Evolutionary conservation across 257 asterid species (phyloP), one percentile per base, ranked within the genome.

Genomic region (Lithospermum erythrorhizon): DNA sequence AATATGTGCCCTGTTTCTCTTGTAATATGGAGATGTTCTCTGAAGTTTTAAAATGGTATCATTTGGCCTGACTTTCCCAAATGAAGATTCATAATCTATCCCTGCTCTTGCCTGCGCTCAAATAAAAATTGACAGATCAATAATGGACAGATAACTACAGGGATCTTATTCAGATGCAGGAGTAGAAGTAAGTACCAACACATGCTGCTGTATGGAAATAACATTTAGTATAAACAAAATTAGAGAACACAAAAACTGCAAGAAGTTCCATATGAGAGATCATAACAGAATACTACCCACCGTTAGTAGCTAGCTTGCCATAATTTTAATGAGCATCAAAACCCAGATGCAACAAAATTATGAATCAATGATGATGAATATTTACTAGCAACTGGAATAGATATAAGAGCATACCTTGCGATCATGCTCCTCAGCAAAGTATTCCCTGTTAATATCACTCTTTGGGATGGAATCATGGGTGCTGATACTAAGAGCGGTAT

Each of bases 361-460:
- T 35, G 45, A 35, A 35, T 8, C 45, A 35, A 0, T 6, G 7
- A 35, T 7, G 14, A 35, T 35, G 21, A 52, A 2, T 52, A 52
- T 52, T 8, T 52, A 52, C 21, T 0, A 19, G 21, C 3, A 52
- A 52, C 21, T 17, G 24, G 53, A 58, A 61, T 27, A 48, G 37
- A 52, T n/a, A 35, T 4, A 35, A 27, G 6, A 3, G 30, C 76
- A 23, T 78, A 88, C 98, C 91, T 65, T 82, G 67, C 95, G 97
- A 69, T 93, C 98, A 83, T 86, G 98, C 73, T 93, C 98, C 86
- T 93, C 98, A 0, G 98, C 98, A 16, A 89, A 86, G 76, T 80
- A 93, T 66, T 89, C 98, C 73, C 97, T 80, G 45, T 93, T 93
- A 62, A 93, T 97, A 54, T 89, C 98, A 68, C 98, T 93, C 86